phyloP scores from a whole-genome alignment of 2,329 filamentous ascomycete genomes.

The Penicillium sclerotigenum region DNA sequence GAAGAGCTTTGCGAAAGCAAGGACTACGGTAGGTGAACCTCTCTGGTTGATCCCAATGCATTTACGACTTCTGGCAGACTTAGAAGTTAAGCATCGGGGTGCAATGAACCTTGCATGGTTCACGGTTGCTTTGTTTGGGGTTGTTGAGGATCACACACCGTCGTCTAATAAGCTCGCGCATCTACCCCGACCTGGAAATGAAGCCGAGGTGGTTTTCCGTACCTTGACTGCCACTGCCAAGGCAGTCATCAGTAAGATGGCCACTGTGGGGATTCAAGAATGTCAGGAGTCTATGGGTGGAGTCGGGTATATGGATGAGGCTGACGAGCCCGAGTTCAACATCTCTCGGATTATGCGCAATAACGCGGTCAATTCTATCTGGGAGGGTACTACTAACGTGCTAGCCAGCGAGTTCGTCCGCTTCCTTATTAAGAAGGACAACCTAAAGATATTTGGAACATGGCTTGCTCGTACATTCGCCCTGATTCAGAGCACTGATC shows the following conservation, averaged over 20 bases:
- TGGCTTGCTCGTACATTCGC: conserved; percentile 43
- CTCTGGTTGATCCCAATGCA: conserved; percentile 43
- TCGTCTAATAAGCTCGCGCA: conserved; percentile 44
- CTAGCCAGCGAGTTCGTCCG: conserved; percentile 55
- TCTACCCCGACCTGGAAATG: conserved; percentile 36
- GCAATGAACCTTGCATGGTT: conserved; percentile 40
- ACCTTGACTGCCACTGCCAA: conserved; percentile 33
- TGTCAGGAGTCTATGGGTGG: conserved; percentile 41
- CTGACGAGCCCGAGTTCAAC: conserved; percentile 60
- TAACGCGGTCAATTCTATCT: conserved; percentile 55
- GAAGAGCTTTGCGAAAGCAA: conserved; percentile 41
- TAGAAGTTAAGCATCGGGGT: conserved; percentile 40
- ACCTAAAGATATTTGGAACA: conserved; percentile 32
- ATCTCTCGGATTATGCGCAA: conserved; percentile 65
- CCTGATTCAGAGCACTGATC: conserved; percentile 9
- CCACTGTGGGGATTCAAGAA: conserved; percentile 33
- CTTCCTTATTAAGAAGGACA: conserved; percentile 25
- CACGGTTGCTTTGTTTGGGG: conserved; percentile 28
- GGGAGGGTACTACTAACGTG: conserved; percentile 72
- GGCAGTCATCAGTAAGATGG: conserved; percentile 36
- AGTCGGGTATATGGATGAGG: conserved; percentile 41
- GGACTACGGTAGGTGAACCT: conserved; percentile 37
- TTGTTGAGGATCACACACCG: conserved; percentile 54
- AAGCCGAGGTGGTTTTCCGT: conserved; percentile 29
- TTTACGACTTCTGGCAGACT: conserved; percentile 37